Base-by-base conservation (phyloP, 2,329 filamentous ascomycete species). In the Aspergillus viridinutans region DNA sequence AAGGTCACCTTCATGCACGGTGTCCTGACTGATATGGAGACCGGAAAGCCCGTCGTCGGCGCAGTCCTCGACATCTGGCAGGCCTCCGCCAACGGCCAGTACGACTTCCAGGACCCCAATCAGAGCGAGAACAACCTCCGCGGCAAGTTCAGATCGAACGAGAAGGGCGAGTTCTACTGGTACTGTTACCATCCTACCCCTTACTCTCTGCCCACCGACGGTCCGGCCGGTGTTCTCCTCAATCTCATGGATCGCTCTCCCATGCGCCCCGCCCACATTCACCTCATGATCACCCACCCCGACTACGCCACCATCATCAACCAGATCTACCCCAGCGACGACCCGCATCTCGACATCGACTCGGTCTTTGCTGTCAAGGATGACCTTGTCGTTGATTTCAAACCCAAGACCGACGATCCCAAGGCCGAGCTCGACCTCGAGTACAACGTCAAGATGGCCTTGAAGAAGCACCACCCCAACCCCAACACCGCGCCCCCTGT, bases 41-140 rank as follows among this genome's bases (percentile, higher is more conserved):
- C 86, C 57, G 84, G 85, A 69, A 82, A 83, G 75, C 85, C 85
- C 60, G 86, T 91, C 66, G 81, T 81, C 54, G 78, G 80, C 67
- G 88, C 87, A 64, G 85, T 89, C 61, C 85, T 91, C 67, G 89
- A 91, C 70, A 87, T 90, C 78, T 91, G 88, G 88, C 86, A 91
- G 71, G 87, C 88, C 52, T 87, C 83, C 63, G 80, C 86, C 72
- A 90, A 90, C 76, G 88, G 87, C 72, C 85, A 87, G 71, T 90
- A 90, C 79, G 87, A 90, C 69, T 85, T 88, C 80, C 86, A 89
- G 74, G 88, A 90, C 73, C 87, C 86, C 56, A 85, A 85, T 76
- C 87, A 90, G 79, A 76, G 77, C 51, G 83, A 84, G 69, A 88
- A 90, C 81, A 91, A 91, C 79, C 80, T 90, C 45, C 83, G 88